These are phyloP conservation scores for Microdochium bolleyi DNA, from an alignment of 2,329 filamentous ascomycete species.

Conservation along the genomic window DNA sequence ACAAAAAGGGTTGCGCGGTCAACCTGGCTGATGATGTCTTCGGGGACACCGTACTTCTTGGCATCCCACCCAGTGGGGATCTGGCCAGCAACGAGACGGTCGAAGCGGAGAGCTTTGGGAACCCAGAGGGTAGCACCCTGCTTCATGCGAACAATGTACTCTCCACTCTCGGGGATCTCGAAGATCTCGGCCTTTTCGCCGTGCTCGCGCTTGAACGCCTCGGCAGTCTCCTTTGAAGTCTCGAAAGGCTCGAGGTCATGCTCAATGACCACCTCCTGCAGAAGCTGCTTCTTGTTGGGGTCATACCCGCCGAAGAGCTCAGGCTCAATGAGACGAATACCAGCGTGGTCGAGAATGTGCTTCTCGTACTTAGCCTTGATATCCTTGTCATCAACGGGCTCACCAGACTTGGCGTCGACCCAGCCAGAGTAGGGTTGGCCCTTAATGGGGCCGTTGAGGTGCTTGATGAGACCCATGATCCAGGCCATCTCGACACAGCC, in stretches of 20 bases:
- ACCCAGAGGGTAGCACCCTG: slow-evolving; percentile 94
- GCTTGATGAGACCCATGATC: slow-evolving; percentile 99
- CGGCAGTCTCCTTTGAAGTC: slow-evolving; percentile 90
- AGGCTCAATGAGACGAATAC: slow-evolving; percentile 95
- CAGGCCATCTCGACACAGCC: slow-evolving; percentile 99
- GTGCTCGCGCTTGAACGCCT: slow-evolving; percentile 95
- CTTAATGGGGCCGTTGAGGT: slow-evolving; percentile 94
- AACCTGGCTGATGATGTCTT: slow-evolving; percentile 96
- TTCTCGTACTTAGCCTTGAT: slow-evolving; percentile 97
- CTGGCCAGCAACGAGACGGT: slow-evolving; percentile 94
- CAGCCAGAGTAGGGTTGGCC: slow-evolving; percentile 94
- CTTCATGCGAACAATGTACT: slow-evolving; percentile 90
- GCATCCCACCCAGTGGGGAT: slow-evolving; percentile 97
- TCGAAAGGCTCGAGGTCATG: slow-evolving; percentile 97
- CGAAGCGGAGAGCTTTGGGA: slow-evolving; percentile 93
- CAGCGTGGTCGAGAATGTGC: slow-evolving; percentile 89
- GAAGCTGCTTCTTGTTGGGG: slow-evolving; percentile 95
- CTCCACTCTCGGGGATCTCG: slow-evolving; percentile 85
- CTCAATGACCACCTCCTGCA: slow-evolving; percentile 95
- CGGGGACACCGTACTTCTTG: slow-evolving; percentile 90
- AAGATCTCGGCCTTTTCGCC: slow-evolving; percentile 97
- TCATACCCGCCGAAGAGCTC: slow-evolving; percentile 96
- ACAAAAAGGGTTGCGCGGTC: slow-evolving; percentile 95
- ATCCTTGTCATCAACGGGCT: slow-evolving; percentile 96
- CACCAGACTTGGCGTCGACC: slow-evolving; percentile 90